phyloP scores from a whole-genome alignment of 2,329 filamentous ascomycete genomes.

The Aspergillus tubingensis region DNA sequence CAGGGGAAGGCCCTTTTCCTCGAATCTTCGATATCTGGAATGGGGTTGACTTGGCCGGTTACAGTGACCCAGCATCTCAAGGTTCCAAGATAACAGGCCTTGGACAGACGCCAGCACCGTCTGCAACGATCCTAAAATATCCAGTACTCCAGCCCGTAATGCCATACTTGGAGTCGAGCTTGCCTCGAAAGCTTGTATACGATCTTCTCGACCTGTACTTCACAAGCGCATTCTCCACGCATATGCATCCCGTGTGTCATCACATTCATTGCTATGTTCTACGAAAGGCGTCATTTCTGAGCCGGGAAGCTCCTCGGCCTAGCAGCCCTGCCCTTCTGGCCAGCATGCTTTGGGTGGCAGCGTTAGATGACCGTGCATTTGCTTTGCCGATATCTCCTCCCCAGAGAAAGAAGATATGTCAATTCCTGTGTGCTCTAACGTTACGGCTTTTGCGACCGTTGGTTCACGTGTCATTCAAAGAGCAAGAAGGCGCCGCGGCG shows the following conservation, averaged over 20 bases:
- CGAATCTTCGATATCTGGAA: conserved; percentile 36
- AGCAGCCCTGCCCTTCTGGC: conserved; percentile 86
- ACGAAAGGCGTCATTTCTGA: conserved; percentile 81
- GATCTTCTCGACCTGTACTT: conserved; percentile 91
- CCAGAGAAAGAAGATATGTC: conserved; percentile 80
- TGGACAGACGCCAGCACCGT: conserved; percentile 50
- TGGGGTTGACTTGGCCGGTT: conserved; percentile 28
- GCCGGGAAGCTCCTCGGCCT: conserved; percentile 73
- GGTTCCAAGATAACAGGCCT: conserved; percentile 59
- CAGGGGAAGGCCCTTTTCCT: conserved; percentile 31
- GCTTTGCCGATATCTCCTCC: conserved; percentile 82
- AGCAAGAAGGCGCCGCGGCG: conserved; percentile 48
- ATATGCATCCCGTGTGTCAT: conserved; percentile 87
- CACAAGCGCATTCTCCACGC: conserved; percentile 80
- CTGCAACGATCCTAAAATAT: conserved; percentile 61
- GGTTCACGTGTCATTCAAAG: conserved; percentile 69
- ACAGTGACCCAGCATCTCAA: conserved; percentile 49
- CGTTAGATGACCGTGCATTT: conserved; percentile 87
- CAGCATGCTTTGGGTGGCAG: conserved; percentile 95
- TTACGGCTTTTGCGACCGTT: conserved; percentile 81
- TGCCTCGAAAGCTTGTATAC: conserved; percentile 78
- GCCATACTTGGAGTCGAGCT: conserved; percentile 75
- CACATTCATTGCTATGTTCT: conserved; percentile 89
- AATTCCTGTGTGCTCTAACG: conserved; percentile 83
- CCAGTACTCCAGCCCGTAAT: conserved; percentile 81